Conservation (phyloP, 192 early-diverging fungal species). For the Backusella luteola region DNA sequence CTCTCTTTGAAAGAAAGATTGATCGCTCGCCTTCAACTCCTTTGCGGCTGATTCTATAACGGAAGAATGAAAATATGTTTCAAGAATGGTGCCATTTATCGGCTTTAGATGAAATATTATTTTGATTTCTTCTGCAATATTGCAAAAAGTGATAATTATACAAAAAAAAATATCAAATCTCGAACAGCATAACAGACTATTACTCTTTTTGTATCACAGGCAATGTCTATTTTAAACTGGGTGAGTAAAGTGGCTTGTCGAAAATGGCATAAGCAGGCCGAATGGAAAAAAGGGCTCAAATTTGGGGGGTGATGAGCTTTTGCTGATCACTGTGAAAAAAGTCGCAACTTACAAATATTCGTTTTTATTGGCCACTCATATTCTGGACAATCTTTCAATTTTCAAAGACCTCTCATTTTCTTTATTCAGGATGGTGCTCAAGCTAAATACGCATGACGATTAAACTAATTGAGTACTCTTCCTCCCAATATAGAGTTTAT, state of each 20-base stretch:
- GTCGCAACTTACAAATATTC: not conserved
- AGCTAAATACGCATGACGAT: not conserved
- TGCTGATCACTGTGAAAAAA: constrained; percentile 3
- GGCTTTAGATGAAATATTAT: not conserved
- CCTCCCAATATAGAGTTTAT: not conserved
- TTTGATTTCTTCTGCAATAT: not conserved
- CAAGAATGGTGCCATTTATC: not conserved
- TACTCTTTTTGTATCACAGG: not conserved
- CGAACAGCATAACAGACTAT: not conserved
- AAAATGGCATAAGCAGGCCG: not conserved
- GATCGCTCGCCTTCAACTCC: not conserved
- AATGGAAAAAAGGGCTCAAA: not conserved
- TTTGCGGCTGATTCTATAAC: not conserved
- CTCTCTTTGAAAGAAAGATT: not conserved
- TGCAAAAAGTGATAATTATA: not conserved
- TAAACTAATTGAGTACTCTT: not conserved
- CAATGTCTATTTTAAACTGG: constrained; percentile 5
- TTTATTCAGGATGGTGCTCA: not conserved
- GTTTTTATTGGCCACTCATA: not conserved
- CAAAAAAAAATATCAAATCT: not conserved
- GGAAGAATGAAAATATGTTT: not conserved
- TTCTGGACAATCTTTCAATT: not conserved
- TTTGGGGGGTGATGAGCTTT: not conserved
- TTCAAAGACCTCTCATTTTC: not conserved
- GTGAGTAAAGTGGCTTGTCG: not conserved